Evolutionary conservation across 2,329 filamentous ascomycete species (phyloP), one percentile per base, ranked within the genome.

Genomic region (Erysiphe pulchra): DNA sequence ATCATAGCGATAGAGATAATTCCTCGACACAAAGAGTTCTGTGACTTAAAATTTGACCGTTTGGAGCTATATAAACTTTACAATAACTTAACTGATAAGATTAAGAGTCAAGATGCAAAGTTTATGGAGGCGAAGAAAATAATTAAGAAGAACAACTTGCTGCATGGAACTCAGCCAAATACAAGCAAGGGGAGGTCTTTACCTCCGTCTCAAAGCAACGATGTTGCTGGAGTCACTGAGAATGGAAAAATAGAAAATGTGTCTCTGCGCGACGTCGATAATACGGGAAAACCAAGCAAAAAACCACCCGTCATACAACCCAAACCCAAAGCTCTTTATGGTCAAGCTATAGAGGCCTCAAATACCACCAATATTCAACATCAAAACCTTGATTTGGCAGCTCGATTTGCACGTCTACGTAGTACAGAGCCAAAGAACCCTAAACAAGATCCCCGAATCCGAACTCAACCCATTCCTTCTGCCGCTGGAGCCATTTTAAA

Each of bases 1-100:
- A 76, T 85, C 47, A 79, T 94, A 46, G 71, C 80, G 13, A 69
- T 85, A 44, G 76, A 87, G 47, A 65, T 77, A 38, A 77, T 95
- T 24, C 80, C 82, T 2, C 68, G 68, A 33, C 84, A 92, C 58
- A 73, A 71, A 47, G 81, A 87, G 50, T 92, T 75, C 59, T 70
- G 73, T 28, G 66, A 70, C 45, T 64, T 85, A 47, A 71, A 73
- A 53, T 62, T 61, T 34, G 71, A 75, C 43, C 63, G 65, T 24
- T 28, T 30, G 24, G 65, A 70, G 10, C 54, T 70, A 18, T 59
- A 61, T 42, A 63, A 64, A 43, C 56, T 65, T 14, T 73, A 76
- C 53, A 60, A 59, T 39, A 60, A 60, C 4, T 61, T 78, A 9
- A 62, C 70, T 47, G 64, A 61, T 44, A 65, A 66, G 48, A 66